phyloP scores from a whole-genome alignment of 2,329 filamentous ascomycete genomes.

The Hypoxylon sp. region DNA sequence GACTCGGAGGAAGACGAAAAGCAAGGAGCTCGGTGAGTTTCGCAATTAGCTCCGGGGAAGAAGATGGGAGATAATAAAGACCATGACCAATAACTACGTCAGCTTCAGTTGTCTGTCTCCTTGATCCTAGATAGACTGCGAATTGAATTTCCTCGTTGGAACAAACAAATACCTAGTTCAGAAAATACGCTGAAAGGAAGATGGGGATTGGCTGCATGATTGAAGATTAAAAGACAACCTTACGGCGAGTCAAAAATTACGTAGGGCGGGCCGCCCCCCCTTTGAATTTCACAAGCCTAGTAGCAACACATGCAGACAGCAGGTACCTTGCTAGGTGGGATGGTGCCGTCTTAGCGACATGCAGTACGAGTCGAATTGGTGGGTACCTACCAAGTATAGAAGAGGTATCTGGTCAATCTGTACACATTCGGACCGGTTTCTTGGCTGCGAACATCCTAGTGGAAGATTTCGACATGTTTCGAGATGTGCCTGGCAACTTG shows the following conservation, averaged over 20 bases:
- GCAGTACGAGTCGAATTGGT: slow-evolving; percentile 6
- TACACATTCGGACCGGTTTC: slow-evolving; percentile 41
- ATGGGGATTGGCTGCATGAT: slow-evolving; percentile 19
- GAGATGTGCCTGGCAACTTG: slow-evolving; percentile 16
- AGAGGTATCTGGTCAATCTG: slow-evolving; percentile 3
- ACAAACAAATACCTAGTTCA: slow-evolving; percentile 1
- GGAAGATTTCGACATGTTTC: slow-evolving; percentile 34
- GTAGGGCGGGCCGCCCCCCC: slow-evolving; percentile 36
- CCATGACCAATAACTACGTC: slow-evolving; percentile 23
- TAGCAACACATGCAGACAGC: slow-evolving; percentile 14
- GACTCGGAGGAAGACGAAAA: slow-evolving; percentile 17
- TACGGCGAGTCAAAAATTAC: slow-evolving; percentile 34
- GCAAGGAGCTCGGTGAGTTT: slow-evolving; percentile 24
- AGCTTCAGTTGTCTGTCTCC: slow-evolving; percentile 17
- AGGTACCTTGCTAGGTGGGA: slow-evolving; percentile 25
- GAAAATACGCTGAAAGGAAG: neutral
- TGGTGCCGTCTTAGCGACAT: slow-evolving; percentile 33
- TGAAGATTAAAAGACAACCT: slow-evolving; percentile 22
- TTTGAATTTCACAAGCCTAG: slow-evolving; percentile 34
- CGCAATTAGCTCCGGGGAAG: slow-evolving; percentile 2
- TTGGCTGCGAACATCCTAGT: slow-evolving; percentile 35
- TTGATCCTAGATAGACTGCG: slow-evolving; percentile 14
- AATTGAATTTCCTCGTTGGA: slow-evolving; percentile 11
- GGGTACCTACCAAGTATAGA: slow-evolving; percentile 20
- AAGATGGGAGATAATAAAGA: neutral